Percentiles rank a stretch among this genome's conserved stretches.
These are phyloP conservation scores for Podospora pseudocomata DNA, from an alignment of 495 filamentous ascomycete genomes.

Conservation along the genomic window DNA sequence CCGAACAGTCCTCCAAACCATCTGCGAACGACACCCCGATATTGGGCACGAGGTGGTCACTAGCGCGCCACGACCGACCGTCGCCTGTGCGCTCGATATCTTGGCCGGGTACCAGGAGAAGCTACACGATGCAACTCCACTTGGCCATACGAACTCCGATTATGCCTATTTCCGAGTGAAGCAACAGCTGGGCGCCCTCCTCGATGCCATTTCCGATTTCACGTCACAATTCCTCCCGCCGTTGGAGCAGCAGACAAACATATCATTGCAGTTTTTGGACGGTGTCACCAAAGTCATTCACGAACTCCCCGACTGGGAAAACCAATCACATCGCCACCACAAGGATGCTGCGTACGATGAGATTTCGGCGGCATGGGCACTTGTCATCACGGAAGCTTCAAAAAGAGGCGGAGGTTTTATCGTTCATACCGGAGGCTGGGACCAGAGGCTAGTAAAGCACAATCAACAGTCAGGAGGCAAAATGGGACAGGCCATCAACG, in stretches of 20 bases:
- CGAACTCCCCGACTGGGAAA: conserved; percentile 80
- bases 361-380: conserved; percentile 85
- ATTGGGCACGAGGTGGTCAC: conserved; percentile 78
- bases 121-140: conserved; percentile 77
- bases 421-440: conserved; percentile 90
- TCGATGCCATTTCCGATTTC: conserved; percentile 89
- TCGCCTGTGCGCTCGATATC: conserved; percentile 72
- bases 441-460: conserved; percentile 81
- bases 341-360: conserved; percentile 95
- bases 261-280: conserved; percentile 81
- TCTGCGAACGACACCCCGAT: conserved; percentile 84
- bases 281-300: conserved; percentile 87
- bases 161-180: conserved; percentile 94
- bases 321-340: conserved; percentile 78
- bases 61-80: conserved; percentile 78
- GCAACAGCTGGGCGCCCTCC: conserved; percentile 70
- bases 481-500: conserved; percentile 73
- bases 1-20: conserved; percentile 73
- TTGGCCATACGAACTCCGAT: conserved; percentile 79
- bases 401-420: conserved; percentile 89
- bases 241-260: conserved; percentile 72
- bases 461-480: conserved; percentile 82
- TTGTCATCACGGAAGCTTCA: conserved; percentile 86
- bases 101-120: conserved; percentile 75
- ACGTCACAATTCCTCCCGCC: conserved; percentile 94